Conservation (phyloP, 1,284 basidiomycete genomes). For the Athelia psychrophila region DNA sequence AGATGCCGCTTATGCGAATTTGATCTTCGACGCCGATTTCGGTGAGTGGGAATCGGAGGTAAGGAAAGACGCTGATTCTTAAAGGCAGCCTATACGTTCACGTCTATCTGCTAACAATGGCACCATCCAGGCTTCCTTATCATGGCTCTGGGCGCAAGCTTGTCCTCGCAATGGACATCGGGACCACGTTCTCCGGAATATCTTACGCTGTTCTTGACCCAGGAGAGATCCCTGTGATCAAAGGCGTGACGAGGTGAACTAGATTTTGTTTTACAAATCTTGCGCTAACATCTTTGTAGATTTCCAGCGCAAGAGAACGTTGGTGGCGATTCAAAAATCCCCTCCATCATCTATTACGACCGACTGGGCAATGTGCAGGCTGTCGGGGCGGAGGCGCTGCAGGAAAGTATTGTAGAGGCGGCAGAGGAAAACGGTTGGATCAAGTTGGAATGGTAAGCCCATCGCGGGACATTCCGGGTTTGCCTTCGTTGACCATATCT, state of each 20-base stretch:
- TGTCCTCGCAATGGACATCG: conserved; percentile 15
- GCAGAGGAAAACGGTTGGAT: conserved; percentile 26
- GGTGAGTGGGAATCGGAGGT: no score
- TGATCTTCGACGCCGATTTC: no score
- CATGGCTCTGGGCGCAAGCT: conserved; percentile 8
- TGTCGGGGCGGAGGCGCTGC: conserved; percentile 29
- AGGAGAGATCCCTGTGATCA: conserved; percentile 13
- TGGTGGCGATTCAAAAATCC: conserved; percentile 32
- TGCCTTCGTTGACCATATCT: background rate
- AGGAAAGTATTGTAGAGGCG: conserved; percentile 19
- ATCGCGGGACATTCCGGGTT: background rate
- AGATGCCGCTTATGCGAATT: no score
- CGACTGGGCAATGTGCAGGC: conserved; percentile 22
- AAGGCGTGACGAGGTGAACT: conserved; percentile 10
- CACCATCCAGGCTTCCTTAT: conserved; percentile 3
- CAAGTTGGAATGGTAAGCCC: conserved; percentile 28
- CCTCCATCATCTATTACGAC: conserved; percentile 32
- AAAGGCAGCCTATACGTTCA: no score
- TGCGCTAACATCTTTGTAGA: conserved; percentile 12
- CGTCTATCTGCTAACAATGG: no score
- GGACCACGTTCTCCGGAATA: conserved; percentile 16
- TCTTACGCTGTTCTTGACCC: conserved; percentile 17
- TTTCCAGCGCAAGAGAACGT: conserved; percentile 29
- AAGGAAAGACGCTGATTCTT: no score
- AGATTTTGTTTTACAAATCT: background rate